Percentiles rank a stretch among this genome's conserved stretches.
These are phyloP conservation scores for Myrmaecium sp. DNA, from an alignment of 2,329 filamentous ascomycete genomes.

Conservation along the genomic window DNA sequence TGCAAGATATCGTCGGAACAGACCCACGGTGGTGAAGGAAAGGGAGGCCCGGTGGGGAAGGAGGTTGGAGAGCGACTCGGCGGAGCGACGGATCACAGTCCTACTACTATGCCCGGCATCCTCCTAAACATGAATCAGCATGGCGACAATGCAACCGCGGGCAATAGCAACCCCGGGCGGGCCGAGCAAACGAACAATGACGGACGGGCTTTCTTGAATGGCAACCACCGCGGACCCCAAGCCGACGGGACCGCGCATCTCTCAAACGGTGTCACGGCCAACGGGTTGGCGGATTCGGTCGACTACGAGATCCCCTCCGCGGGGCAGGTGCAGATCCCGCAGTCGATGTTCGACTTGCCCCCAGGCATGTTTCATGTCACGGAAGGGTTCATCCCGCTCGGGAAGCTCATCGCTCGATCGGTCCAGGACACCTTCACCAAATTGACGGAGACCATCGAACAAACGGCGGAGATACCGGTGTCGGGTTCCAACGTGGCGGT, in stretches of 20 bases:
- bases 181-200: slow-evolving; percentile 12
- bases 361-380: slow-evolving; percentile 52
- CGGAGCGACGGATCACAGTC: no score
- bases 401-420: slow-evolving; percentile 57
- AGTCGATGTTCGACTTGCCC: slow-evolving; percentile 17
- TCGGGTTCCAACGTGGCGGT: slow-evolving; percentile 19
- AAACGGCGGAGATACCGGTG: slow-evolving; percentile 45
- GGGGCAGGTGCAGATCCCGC: no score
- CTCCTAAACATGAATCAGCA: slow-evolving; percentile 31
- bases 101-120: slow-evolving; percentile 32
- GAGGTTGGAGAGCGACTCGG: no score
- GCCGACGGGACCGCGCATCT: slow-evolving; percentile 6
- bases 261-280: slow-evolving; percentile 8
- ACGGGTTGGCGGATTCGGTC: no score
- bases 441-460: slow-evolving; percentile 51
- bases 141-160: slow-evolving; percentile 18
- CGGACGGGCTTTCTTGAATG: slow-evolving; percentile 10
- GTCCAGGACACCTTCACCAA: slow-evolving; percentile 72
- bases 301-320: no score
- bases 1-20: no score
- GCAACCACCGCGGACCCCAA: slow-evolving; percentile 8
- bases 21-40: no score
- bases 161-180: slow-evolving; percentile 15
- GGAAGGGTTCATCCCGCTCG: slow-evolving; percentile 55
- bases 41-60: no score